phyloP scores from a whole-genome alignment of 2,329 filamentous ascomycete species.

The Diplodia mutila region DNA sequence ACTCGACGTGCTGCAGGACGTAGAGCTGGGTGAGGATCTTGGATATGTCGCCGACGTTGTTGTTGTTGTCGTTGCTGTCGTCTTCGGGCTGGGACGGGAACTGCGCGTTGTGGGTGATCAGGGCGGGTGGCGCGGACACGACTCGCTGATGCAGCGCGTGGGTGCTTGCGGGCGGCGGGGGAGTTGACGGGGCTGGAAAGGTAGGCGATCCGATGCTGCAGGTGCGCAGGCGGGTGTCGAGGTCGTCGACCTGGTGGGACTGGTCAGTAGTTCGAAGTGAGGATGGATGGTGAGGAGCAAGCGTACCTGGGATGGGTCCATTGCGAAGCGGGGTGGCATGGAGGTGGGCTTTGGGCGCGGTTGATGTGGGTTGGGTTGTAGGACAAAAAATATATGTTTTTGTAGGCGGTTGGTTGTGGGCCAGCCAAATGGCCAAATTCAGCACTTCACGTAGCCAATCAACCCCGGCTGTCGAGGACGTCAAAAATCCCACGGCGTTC shows the following conservation, averaged over 20 bases:
- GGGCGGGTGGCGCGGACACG: neutral
- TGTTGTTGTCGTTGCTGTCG: neutral
- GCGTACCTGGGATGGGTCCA: neutral
- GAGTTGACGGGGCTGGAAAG: neutral
- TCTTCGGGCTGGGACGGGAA: neutral
- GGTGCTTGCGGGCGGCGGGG: neutral
- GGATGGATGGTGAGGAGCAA: neutral
- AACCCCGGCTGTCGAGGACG: too few species aligned
- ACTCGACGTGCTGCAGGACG: neutral
- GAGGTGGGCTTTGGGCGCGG: neutral
- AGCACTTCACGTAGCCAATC: too few species aligned
- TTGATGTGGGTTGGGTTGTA: neutral
- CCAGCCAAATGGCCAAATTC: too few species aligned
- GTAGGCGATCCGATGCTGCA: neutral
- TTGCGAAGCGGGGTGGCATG: neutral
- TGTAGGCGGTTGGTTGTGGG: too few species aligned
- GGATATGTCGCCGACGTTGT: neutral
- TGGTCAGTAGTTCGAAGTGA: neutral
- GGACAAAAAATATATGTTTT: neutral
- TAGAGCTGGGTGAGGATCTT: neutral
- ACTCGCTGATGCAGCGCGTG: neutral
- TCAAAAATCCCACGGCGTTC: too few species aligned
- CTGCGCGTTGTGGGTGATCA: neutral
- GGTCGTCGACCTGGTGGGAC: neutral
- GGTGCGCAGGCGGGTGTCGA: neutral